phyloP scores from a whole-genome alignment of 352 stramenopile species.

The Pythium brachiatum region DNA sequence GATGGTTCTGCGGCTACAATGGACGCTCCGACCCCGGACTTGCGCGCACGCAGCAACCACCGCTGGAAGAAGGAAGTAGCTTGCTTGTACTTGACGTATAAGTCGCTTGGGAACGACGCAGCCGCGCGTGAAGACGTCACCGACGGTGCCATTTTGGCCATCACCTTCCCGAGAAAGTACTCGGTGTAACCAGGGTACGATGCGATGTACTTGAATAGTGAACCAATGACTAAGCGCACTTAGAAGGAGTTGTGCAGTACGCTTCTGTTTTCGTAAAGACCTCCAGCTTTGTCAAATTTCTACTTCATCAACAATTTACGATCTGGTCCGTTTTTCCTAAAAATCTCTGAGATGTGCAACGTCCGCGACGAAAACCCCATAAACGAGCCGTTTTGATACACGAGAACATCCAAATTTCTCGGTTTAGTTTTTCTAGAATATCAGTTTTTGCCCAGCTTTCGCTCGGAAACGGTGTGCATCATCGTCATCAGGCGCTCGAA shows the following conservation, averaged over 20 bases:
- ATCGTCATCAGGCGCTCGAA: too few species aligned
- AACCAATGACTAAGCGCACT: background rate
- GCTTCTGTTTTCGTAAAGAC: background rate
- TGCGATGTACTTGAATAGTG: too few species aligned
- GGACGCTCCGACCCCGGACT: background rate
- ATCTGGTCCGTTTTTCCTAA: background rate
- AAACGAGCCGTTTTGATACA: too few species aligned
- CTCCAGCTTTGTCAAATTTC: background rate
- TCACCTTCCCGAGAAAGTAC: too few species aligned
- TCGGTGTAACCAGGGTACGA: too few species aligned
- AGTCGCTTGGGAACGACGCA: background rate
- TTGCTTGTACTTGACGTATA: background rate
- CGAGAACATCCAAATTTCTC: too few species aligned
- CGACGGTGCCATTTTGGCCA: background rate
- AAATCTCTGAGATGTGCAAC: background rate
- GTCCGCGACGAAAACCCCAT: too few species aligned
- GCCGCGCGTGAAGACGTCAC: background rate
- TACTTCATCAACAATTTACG: background rate
- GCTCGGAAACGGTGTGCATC: too few species aligned
- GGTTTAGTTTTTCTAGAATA: too few species aligned
- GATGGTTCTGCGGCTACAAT: background rate
- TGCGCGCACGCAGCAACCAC: background rate
- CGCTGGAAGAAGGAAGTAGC: background rate
- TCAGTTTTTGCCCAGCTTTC: too few species aligned
- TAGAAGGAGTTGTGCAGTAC: background rate